Conservation (phyloP, 2,329 filamentous ascomycete genomes). For the Zymoseptoria brevis region DNA sequence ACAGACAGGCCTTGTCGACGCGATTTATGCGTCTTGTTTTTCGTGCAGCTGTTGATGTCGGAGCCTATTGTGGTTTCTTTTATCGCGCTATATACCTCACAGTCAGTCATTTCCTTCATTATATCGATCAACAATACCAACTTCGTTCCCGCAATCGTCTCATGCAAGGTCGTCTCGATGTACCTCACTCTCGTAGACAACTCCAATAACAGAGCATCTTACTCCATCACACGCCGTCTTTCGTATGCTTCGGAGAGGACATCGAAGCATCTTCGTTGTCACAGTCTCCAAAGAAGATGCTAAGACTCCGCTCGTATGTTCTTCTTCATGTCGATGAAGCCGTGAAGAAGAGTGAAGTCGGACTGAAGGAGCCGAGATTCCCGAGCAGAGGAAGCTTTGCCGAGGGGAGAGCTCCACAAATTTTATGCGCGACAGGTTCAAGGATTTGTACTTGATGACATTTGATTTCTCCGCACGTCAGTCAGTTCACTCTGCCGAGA, state of each 20-base stretch:
- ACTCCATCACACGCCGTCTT: no score
- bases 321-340: no score
- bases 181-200: no score
- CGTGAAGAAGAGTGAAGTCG: not conserved
- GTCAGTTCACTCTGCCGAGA: not conserved
- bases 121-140: not conserved
- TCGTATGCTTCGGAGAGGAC: no score
- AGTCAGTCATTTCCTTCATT: not conserved
- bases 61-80: not conserved
- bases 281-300: no score
- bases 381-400: not conserved
- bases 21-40: not conserved
- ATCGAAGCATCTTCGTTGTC: no score
- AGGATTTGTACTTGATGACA: not conserved
- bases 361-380: not conserved
- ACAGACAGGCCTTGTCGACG: not conserved
- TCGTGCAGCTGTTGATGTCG: not conserved
- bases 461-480: not conserved
- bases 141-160: not conserved
- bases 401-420: not conserved
- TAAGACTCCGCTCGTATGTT: no score
- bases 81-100: not conserved
- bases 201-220: no score
- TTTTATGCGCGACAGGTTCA: not conserved
- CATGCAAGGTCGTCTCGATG: no score